Evolutionary conservation across 169 alveolate species (phyloP).

Genomic region (Plasmodium chabaudi): DNA sequence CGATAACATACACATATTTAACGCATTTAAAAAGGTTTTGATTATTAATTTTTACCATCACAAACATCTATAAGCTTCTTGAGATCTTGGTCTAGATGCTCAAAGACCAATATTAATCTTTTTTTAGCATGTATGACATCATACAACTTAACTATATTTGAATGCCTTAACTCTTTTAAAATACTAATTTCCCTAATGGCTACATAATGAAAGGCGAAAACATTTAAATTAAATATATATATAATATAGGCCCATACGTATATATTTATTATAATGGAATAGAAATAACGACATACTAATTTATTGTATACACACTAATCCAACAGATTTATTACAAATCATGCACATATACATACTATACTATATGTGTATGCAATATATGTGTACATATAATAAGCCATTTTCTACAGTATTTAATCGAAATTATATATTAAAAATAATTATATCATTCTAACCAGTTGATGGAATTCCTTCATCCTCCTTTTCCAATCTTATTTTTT

Average conservation of each 20-base stretch:
- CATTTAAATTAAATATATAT: not conserved
- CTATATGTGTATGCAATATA: not conserved
- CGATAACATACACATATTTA: no score
- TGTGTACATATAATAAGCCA: no score
- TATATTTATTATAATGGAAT: not conserved
- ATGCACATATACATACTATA: not conserved
- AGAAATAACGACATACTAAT: not conserved
- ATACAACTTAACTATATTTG: slow-evolving; percentile 97
- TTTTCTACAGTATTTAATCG: not conserved
- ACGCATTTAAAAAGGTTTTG: not conserved
- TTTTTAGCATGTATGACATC: slow-evolving; percentile 98
- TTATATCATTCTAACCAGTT: slow-evolving; percentile 80
- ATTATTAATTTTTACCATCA: slow-evolving; percentile 81
- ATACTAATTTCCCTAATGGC: slow-evolving; percentile 98
- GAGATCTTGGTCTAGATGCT: slow-evolving; percentile 97
- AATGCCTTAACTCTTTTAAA: slow-evolving; percentile 97
- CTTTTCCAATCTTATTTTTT: slow-evolving; percentile 97
- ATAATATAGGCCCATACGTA: slow-evolving; percentile 11
- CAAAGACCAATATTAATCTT: slow-evolving; percentile 98
- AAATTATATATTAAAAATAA: not conserved
- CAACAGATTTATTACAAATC: not conserved
- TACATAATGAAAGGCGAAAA: slow-evolving; percentile 87
- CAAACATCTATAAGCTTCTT: slow-evolving; percentile 96
- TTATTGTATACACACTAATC: not conserved
- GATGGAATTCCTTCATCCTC: slow-evolving; percentile 98